Base-by-base conservation (phyloP, 192 early-diverging fungal genomes). In the Ambispora gerdemannii region DNA sequence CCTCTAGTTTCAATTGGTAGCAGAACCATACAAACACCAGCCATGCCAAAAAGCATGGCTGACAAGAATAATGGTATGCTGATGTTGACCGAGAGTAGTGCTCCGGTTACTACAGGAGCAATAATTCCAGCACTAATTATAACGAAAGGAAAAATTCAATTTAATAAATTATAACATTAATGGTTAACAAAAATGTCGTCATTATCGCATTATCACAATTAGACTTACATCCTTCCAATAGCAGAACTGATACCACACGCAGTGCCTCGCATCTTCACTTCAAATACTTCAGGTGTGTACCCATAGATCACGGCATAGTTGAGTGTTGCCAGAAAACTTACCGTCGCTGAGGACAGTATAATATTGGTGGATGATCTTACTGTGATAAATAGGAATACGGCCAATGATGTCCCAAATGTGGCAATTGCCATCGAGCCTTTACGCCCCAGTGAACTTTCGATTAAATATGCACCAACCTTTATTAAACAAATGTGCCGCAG, bases 221-320 rank as follows among this genome's bases (percentile, higher is more conserved):
- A 13, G 60, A 64, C 72, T 79, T 75, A 80, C 78, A 93, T 79
- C 32, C 92, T 86, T 11, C 87, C 88, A 30, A 89, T 73, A 7
- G 91, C 90, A 15, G 91, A 87, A 6, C 91, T 88, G n/a, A 86
- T 84, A 20, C 92, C 93, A 31, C 84, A 86, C 0, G 88, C 92
- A 0, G 92, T 93, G 3, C 93, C 93, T 13, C 93, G 83, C 36
- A 89, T 78, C 8, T 82, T 77, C 0, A 90, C 85, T 17, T 86
- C 84, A 75, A 95, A 95, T 25, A 92, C 91, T 69, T 95, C 93
- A 0, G 93, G 92, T 24, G 93, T 94, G 67, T 93, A 95, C 0
- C 89, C 84, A 71, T 95, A 95, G 15, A 93, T 84, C 25, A 93
- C 90, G 1, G 90, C 93, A 80, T 93, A 93, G 72, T 89, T 80